Base-by-base conservation (phyloP, 495 filamentous ascomycete genomes). In the Antarctomyces pellizariae region DNA sequence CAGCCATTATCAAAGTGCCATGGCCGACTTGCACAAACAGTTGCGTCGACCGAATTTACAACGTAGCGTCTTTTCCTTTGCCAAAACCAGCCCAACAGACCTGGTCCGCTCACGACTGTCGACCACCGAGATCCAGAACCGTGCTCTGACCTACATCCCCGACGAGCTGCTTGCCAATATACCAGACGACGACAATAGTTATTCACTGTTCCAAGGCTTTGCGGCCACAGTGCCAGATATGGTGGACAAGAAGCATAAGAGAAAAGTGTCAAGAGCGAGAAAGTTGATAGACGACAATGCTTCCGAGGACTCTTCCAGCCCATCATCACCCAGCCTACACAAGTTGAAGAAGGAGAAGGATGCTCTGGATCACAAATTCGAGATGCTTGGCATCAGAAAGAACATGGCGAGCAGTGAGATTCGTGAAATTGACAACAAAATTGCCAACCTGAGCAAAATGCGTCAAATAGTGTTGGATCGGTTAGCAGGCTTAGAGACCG, bases 351-450 rank as follows among this genome's bases (percentile, higher is more conserved):
- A 70, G 37, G 77, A 90, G 37, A 73, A 78, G 41, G 56, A 70
- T 24, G 50, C 60, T 25, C 52, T 93, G 46, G 70, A 65, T 44
- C 77, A 82, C 39, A 64, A 77, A 24, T 47, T 99, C 28, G 83
- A 95, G 41, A 78, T 90, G 71, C 72, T 93, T 52, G 57, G 71
- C 7, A 62, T 99, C 21, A 66, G 89, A 29, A 99, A 95, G 46
- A 92, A 91, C 36, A 91, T 99, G 86, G 82, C 82, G 43, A 84
- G 79, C 39, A 67, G 76, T 31, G 86, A 99, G 47, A 95, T 99
- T 25, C 68, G 67, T 22, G 86, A 99, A 44, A 90, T 99, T 26
- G 86, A 99, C 45, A 82, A 71, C 49, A 99, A 95, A 49, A 79
- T 99, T 20, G 62, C 80, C 17, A 99, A 95, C 46, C 54, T 95